Evolutionary conservation across 805 yeast genomes (phyloP).

Genomic region (Suhomyces sp.): DNA sequence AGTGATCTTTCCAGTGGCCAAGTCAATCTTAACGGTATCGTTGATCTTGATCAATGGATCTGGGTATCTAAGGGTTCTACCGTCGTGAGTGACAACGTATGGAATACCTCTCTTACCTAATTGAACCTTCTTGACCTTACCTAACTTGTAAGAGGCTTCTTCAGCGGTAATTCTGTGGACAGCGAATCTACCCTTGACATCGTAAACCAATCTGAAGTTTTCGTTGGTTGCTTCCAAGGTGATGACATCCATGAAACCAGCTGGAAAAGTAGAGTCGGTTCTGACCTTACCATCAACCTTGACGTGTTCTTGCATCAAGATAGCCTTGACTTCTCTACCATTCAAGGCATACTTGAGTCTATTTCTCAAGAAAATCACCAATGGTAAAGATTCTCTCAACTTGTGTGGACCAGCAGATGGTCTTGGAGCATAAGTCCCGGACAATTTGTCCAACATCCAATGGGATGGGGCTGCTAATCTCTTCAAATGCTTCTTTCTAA

Average conservation of each 20-base stretch:
- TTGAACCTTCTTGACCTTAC: slow-evolving; percentile 97
- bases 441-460: slow-evolving; percentile 99
- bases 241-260: slow-evolving; percentile 99
- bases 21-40: slow-evolving; percentile 97
- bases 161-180: slow-evolving; percentile 99
- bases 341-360: slow-evolving; percentile 35
- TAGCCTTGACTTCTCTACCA: slow-evolving; percentile 36
- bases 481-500: slow-evolving; percentile 96
- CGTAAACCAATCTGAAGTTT: slow-evolving; percentile 98
- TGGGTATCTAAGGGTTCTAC: slow-evolving; percentile 99
- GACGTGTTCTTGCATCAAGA: slow-evolving; percentile 35
- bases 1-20: slow-evolving; percentile 91
- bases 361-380: slow-evolving; percentile 34
- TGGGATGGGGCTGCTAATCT: slow-evolving; percentile 99
- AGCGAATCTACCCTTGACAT: slow-evolving; percentile 98
- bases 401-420: slow-evolving; percentile 99
- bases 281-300: slow-evolving; percentile 97
- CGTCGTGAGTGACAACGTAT: slow-evolving; percentile 98
- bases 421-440: slow-evolving; percentile 99
- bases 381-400: slow-evolving; percentile 34
- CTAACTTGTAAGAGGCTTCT: slow-evolving; percentile 98
- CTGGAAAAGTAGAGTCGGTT: slow-evolving; percentile 98
- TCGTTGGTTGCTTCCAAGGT: slow-evolving; percentile 97
- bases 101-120: slow-evolving; percentile 98
- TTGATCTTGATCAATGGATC: slow-evolving; percentile 95